Evolutionary conservation across 495 filamentous ascomycete species (phyloP).

Genomic region (Filosporella fistucella): DNA sequence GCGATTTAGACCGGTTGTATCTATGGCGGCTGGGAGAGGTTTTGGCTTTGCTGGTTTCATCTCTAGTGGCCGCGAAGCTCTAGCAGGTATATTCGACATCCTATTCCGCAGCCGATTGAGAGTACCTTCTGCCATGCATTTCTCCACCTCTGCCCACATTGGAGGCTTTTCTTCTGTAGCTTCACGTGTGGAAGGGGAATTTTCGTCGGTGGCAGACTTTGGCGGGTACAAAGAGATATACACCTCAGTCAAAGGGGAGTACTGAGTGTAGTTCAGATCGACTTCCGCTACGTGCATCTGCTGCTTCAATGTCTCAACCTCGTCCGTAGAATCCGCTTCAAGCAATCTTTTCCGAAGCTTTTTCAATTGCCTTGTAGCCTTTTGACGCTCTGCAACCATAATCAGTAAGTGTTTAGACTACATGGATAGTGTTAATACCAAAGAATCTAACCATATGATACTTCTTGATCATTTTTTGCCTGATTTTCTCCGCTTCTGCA

Average conservation of each 20-base stretch:
- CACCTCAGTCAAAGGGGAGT: conserved; percentile 72
- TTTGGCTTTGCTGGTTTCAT: conserved; percentile 7
- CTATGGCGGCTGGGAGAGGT: conserved; percentile 1
- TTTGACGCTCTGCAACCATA: conserved; percentile 65
- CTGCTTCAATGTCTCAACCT: conserved; percentile 42
- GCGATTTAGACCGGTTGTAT: conserved; percentile 21
- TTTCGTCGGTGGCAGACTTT: conserved; percentile 31
- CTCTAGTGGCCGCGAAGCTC: conserved; percentile 1
- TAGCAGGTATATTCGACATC: neutral
- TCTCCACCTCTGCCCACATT: conserved; percentile 67
- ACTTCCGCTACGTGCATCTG: conserved; percentile 69
- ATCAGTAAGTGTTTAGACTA: neutral
- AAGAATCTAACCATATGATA: conserved; percentile 96
- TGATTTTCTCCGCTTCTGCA: conserved; percentile 49
- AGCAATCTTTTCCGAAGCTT: conserved; percentile 53
- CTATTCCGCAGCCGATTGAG: conserved; percentile 53
- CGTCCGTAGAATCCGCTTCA: conserved; percentile 39
- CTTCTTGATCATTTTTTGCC: conserved; percentile 71
- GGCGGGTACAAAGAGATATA: conserved; percentile 75
- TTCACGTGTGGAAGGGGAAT: too few relatives aligned
- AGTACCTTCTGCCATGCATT: conserved; percentile 62
- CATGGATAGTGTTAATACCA: conserved; percentile 40
- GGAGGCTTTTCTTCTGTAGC: conserved; percentile 34
- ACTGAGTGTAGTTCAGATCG: conserved; percentile 81
- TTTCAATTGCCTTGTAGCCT: conserved; percentile 67